Evolutionary conservation across 2,329 filamentous ascomycete genomes (phyloP).

Genomic region (Sporothrix euskadiensis): DNA sequence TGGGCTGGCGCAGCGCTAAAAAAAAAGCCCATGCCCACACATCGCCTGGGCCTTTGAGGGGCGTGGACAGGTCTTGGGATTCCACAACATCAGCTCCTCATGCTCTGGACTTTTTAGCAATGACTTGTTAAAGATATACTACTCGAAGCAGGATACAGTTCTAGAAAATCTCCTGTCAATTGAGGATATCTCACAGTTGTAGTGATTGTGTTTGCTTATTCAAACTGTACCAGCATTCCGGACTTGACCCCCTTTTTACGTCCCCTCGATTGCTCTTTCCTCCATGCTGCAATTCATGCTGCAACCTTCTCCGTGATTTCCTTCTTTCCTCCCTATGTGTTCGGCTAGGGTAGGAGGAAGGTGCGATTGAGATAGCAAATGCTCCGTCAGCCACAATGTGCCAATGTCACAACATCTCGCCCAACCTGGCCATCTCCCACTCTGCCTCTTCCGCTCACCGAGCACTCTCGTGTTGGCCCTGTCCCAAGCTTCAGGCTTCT

Average conservation of each 20-base stretch:
- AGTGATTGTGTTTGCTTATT: background rate
- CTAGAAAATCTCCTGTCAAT: background rate
- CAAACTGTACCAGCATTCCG: background rate
- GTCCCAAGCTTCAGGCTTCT: constrained; percentile 15
- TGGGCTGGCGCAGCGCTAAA: constrained; percentile 16
- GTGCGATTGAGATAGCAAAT: background rate
- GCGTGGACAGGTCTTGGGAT: background rate
- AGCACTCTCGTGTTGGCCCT: background rate
- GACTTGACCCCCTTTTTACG: background rate
- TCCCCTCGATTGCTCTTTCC: constrained; percentile 7
- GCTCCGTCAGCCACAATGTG: constrained; percentile 1
- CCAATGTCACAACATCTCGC: background rate
- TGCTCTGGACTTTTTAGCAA: background rate
- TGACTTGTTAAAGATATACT: background rate
- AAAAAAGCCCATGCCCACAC: background rate
- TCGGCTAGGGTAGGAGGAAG: background rate
- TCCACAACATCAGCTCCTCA: background rate
- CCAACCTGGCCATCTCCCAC: background rate
- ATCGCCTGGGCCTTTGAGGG: background rate
- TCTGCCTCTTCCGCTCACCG: constrained; percentile 24
- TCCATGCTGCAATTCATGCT: background rate
- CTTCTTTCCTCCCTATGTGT: background rate
- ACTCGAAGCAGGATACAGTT: background rate
- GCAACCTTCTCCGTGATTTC: background rate
- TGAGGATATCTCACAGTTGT: background rate